phyloP scores from a whole-genome alignment of 805 yeast species.

The Saturnispora gosingensis region DNA sequence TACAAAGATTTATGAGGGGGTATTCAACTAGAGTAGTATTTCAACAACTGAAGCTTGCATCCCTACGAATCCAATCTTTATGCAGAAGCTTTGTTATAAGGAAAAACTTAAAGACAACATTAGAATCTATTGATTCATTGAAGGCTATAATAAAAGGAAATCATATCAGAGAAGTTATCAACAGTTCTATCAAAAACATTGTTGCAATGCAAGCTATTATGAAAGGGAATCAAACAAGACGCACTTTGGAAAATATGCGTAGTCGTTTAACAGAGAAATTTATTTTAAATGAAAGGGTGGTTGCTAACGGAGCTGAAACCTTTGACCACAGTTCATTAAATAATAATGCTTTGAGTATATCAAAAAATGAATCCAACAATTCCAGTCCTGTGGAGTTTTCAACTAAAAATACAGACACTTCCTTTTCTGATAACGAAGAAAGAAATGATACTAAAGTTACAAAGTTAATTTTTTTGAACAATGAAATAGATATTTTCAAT shows the following conservation, averaged over 20 bases:
- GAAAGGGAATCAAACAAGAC: conserved; percentile 45
- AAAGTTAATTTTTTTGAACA: background rate
- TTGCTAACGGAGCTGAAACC: background rate
- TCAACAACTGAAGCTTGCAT: conserved; percentile 42
- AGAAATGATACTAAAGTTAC: background rate
- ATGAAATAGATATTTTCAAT: background rate
- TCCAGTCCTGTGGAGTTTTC: background rate
- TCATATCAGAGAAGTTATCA: conserved; percentile 34
- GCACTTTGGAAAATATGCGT: conserved; percentile 60
- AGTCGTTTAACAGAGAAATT: conserved; percentile 65
- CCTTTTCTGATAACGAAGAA: background rate
- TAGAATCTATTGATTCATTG: conserved; percentile 41
- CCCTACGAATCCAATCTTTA: conserved; percentile 50
- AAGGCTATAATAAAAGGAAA: conserved; percentile 48
- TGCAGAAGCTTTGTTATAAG: conserved; percentile 56
- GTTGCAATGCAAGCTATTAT: conserved; percentile 35
- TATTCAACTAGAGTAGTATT: conserved; percentile 52
- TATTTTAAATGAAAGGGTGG: conserved; percentile 18
- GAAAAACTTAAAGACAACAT: conserved; percentile 31
- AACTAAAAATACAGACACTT: background rate
- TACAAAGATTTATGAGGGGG: conserved; percentile 75
- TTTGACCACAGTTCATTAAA: background rate
- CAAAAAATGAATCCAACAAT: background rate
- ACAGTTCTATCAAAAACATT: conserved; percentile 28
- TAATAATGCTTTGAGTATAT: background rate